These are phyloP conservation scores for Fraxinus sp. DNA, from an alignment of 305 asterid genomes.

Conservation along the genomic window DNA sequence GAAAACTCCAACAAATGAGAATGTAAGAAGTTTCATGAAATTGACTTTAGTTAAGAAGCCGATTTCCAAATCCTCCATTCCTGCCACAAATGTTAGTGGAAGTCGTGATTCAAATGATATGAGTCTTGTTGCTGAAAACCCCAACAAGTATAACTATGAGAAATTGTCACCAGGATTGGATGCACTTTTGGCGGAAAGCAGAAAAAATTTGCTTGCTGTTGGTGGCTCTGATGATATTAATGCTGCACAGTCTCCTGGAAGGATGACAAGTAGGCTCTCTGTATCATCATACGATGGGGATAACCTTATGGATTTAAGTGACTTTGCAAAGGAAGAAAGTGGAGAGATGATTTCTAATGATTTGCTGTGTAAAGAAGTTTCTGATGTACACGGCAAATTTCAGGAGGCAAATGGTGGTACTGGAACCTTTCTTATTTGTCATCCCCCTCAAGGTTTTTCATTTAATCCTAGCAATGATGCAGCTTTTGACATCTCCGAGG, in stretches of 20 bases:
- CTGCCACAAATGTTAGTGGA: conserved; percentile 45
- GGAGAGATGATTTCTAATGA: conserved; percentile 18
- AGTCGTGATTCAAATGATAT: conserved; percentile 65
- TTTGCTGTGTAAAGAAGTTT: conserved; percentile 35
- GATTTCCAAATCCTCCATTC: conserved; percentile 32
- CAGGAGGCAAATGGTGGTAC: conserved; percentile 37
- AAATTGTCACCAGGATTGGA: conserved; percentile 69
- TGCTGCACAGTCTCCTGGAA: conserved; percentile 40
- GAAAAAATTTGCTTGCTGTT: conserved; percentile 37
- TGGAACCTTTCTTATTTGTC: conserved; percentile 22
- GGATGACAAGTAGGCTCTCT: conserved; percentile 27
- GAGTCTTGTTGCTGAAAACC: conserved; percentile 79
- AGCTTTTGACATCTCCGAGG: conserved; percentile 34
- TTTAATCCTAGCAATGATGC: conserved; percentile 34
- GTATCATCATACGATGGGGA: conserved; percentile 35
- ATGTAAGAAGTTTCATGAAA: conserved; percentile 60
- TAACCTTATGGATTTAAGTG: conserved; percentile 26
- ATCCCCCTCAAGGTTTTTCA: conserved; percentile 34
- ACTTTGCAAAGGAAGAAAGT: conserved; percentile 29
- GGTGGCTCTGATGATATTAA: conserved; percentile 41
- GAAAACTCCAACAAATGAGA: conserved; percentile 62
- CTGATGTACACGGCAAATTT: conserved; percentile 36
- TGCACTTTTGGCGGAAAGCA: conserved; percentile 64
- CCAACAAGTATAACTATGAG: conserved; percentile 64
- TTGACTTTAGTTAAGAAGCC: conserved; percentile 52